phyloP scores from a whole-genome alignment of 2,329 filamentous ascomycete genomes.

The Cercospora berteroae region DNA sequence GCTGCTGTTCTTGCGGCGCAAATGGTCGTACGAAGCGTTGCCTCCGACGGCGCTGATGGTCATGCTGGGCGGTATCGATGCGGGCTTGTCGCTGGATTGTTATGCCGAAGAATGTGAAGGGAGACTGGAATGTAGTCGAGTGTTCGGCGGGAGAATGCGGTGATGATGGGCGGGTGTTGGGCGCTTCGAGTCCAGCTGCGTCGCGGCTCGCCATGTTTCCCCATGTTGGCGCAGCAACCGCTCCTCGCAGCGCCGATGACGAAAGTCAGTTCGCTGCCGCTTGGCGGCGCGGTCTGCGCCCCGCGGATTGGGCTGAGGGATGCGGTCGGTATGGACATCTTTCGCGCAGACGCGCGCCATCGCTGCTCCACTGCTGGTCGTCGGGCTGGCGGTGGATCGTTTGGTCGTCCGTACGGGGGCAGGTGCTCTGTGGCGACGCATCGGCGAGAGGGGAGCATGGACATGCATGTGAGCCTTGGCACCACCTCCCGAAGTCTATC shows the following conservation, averaged over 20 bases:
- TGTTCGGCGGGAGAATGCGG: background rate
- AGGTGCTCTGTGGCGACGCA: background rate
- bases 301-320: background rate
- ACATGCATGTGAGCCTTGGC: slow-evolving; percentile 4
- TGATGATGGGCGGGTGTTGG: background rate
- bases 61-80: slow-evolving; percentile 26
- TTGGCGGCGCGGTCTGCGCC: background rate
- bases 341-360: background rate
- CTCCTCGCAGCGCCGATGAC: background rate
- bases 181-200: background rate
- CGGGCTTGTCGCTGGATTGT: background rate
- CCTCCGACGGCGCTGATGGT: slow-evolving; percentile 34
- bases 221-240: background rate
- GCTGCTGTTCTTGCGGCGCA: slow-evolving; percentile 55
- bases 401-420: background rate
- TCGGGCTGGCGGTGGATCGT: background rate
- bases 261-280: background rate
- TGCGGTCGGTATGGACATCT: background rate
- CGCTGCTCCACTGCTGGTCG: background rate
- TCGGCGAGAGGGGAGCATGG: background rate
- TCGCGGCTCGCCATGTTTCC: background rate
- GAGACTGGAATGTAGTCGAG: slow-evolving; percentile 3
- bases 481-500: background rate
- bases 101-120: slow-evolving; percentile 17
- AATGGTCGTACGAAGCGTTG: slow-evolving; percentile 54